Conservation (phyloP, 2,329 filamentous ascomycete species). For the Rhexocercosporidium sp. region DNA sequence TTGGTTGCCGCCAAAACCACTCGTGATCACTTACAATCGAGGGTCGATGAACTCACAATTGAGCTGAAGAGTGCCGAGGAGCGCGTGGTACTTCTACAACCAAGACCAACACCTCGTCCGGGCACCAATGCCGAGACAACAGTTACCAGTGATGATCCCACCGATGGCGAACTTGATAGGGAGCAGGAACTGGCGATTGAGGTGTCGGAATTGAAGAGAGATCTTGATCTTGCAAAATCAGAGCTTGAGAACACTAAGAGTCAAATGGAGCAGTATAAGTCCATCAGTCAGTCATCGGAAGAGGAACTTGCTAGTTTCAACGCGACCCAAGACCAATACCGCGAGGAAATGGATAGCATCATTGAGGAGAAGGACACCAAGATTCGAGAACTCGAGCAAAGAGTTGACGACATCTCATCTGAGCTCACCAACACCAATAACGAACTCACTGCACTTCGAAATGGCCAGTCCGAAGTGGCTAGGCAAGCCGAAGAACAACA, state of each 20-base stretch:
- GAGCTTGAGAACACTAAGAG: conserved; percentile 82
- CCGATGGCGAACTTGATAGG: conserved; percentile 63
- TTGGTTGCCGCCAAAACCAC: conserved; percentile 85
- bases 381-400: conserved; percentile 81
- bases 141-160: conserved; percentile 50
- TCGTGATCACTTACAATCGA: conserved; percentile 84
- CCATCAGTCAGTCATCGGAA: conserved; percentile 84
- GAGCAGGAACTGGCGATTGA: conserved; percentile 86
- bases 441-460: conserved; percentile 80
- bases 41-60: conserved; percentile 87
- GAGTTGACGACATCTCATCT: conserved; percentile 79
- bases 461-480: conserved; percentile 77
- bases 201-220: conserved; percentile 83
- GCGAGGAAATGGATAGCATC: conserved; percentile 80
- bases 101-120: conserved; percentile 71
- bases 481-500: conserved; percentile 83
- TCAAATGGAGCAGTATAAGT: conserved; percentile 86
- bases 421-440: conserved; percentile 83
- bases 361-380: conserved; percentile 78
- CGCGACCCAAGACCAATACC: conserved; percentile 82
- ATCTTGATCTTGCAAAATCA: conserved; percentile 78
- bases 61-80: conserved; percentile 91
- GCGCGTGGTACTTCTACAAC: conserved; percentile 79
- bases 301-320: conserved; percentile 83
- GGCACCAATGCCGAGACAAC: conserved; percentile 49